These are phyloP conservation scores for Didymella glomerata DNA, from an alignment of 2,329 filamentous ascomycete species.

Conservation along the genomic window DNA sequence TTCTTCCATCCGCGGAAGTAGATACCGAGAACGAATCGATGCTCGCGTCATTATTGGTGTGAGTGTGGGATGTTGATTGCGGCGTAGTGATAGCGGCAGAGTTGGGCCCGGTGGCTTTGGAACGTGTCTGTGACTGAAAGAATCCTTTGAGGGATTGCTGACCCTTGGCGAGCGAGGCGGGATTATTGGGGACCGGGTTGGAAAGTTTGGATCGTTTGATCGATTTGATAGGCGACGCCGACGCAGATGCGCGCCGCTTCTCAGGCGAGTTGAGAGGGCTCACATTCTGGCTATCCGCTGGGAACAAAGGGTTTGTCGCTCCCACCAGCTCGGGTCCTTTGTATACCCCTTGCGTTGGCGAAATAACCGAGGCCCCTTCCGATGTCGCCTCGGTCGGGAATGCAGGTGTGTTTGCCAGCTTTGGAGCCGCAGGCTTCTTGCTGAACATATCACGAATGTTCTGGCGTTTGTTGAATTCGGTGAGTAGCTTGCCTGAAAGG, in stretches of 20 bases:
- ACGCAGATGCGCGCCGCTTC: conserved; percentile 41
- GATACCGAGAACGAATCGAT: conserved; percentile 1
- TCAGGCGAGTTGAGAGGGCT: conserved; percentile 38
- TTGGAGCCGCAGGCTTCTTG: conserved; percentile 41
- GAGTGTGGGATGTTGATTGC: conserved; percentile 5
- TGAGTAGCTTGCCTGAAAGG: conserved; percentile 81
- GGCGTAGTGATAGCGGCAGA: conserved; percentile 12
- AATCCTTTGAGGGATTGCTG: conserved; percentile 78
- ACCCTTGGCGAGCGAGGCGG: conserved; percentile 51
- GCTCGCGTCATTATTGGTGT: conserved; percentile 10
- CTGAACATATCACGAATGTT: conserved; percentile 95
- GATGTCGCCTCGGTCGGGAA: conserved; percentile 7
- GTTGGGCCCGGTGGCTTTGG: conserved; percentile 22
- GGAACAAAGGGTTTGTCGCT: conserved; percentile 26
- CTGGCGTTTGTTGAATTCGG: conserved; percentile 84
- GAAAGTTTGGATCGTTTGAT: conserved; percentile 63
- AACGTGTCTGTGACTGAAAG: conserved; percentile 62
- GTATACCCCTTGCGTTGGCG: conserved; percentile 16
- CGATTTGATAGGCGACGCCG: conserved; percentile 31
- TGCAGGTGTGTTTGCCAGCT: conserved; percentile 12
- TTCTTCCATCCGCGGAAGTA: conserved; percentile 10
- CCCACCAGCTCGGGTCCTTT: conserved; percentile 15
- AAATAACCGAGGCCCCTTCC: conserved; percentile 7
- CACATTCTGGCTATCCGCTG: conserved; percentile 4
- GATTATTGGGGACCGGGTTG: conserved; percentile 24